Base-by-base conservation (phyloP, 768 basidiomycete genomes). In the Aureoboletus auriporus region DNA sequence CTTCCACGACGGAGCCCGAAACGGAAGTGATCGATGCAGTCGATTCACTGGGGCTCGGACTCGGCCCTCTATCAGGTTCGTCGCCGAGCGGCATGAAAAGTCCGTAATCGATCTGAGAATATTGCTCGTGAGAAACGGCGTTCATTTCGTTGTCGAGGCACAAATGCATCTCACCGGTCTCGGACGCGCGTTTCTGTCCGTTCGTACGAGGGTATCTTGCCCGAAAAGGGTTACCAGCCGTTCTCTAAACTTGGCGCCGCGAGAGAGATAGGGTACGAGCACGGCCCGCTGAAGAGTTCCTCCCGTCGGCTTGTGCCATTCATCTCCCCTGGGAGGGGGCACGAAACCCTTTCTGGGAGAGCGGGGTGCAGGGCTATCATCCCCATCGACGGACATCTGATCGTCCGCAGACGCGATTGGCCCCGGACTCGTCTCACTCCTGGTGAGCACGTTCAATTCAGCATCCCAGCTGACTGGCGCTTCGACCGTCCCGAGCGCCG, bases 401-500 rank as follows among this genome's bases (percentile, higher is more conserved):
- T n/a, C 42, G 9, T 49, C 49, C 17, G 6, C 14, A 23, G 43
- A n/a, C 17, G 20, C 10, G 29, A 17, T n/a, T 40, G 9, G 47
- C 49, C 17, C 3, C 14, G 17, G 43, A n/a, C 17, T n/a, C 4
- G 46, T 14, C 0, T 47, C 42, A 1, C 52, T 46, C 17, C 34
- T 27, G n/a, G 42, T 23, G 33, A 54, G 41, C 9, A 44, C 31
- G 29, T 61, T 42, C n/a, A 44, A 4, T 40, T 53, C 53, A 4
- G 37, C 48, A 12, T 49, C 48, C 60, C 60, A 62, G 44, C 38
- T 17, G 33, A 65, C 39, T 4, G 60, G 50, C 4, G 64, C 65
- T 5, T 51, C 9, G 5, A 45, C 44, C 0, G 64, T 65, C 39
- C 51, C 65, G 6, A 65, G 60, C 1, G 62, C 57, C 3, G 50